Conservation (phyloP, 805 yeast species). For the Starmerella bacillaris region DNA sequence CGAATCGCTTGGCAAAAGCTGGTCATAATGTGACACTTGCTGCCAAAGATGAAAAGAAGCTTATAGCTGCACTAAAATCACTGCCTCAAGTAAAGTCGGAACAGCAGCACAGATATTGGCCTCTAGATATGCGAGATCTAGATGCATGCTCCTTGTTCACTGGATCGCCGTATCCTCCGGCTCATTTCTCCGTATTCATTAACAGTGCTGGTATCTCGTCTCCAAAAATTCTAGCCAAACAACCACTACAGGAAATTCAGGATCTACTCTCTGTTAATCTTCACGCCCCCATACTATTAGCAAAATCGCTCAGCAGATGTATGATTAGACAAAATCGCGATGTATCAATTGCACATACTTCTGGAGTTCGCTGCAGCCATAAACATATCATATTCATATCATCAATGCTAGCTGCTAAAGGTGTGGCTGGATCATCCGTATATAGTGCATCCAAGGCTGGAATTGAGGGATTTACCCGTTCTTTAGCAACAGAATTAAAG, state of each 20-base stretch:
- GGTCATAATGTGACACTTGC: conserved; percentile 39
- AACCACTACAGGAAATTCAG: conserved; percentile 28
- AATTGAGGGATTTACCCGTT: conserved; percentile 39
- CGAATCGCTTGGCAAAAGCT: conserved; percentile 29
- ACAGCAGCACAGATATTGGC: conserved; percentile 12
- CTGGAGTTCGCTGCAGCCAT: not conserved
- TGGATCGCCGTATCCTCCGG: conserved; percentile 26
- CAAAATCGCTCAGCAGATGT: conserved; percentile 34
- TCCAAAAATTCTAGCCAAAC: conserved; percentile 31
- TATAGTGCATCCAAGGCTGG: conserved; percentile 63
- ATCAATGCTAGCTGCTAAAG: conserved; percentile 34
- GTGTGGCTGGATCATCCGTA: conserved; percentile 37
- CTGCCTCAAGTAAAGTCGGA: conserved; percentile 7
- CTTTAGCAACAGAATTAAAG: conserved; percentile 43
- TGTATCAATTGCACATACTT: conserved; percentile 12
- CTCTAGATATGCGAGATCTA: conserved; percentile 11
- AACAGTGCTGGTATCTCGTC: conserved; percentile 47
- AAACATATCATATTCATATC: conserved; percentile 41
- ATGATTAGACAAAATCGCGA: conserved; percentile 29
- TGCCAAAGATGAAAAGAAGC: conserved; percentile 29
- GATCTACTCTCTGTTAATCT: conserved; percentile 39
- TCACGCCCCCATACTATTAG: conserved; percentile 39
- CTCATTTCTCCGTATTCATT: conserved; percentile 18
- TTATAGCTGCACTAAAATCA: conserved; percentile 20
- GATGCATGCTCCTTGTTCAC: conserved; percentile 2